Evolutionary conservation across 2,329 filamentous ascomycete species (phyloP), one percentile per base, ranked within the genome.

Genomic region (Sarocladiaceae sp.): DNA sequence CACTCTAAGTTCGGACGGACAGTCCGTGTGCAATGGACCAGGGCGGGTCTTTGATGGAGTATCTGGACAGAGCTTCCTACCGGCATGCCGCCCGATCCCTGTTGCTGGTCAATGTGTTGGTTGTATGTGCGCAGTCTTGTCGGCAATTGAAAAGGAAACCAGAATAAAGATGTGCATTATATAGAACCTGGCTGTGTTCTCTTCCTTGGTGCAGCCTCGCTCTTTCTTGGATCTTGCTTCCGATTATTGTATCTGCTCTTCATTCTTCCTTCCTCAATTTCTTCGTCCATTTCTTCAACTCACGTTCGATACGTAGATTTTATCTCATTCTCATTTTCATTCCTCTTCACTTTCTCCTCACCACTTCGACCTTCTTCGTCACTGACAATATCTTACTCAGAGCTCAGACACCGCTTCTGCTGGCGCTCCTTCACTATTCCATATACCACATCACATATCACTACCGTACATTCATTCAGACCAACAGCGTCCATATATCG

Each of bases 271-370:
- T 40, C 6, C 8, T 22, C 23, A 20, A 10, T 40, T 44, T 22
- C 22, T 7, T n/a, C 22, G 4, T 44, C 20, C 4, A n/a, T 4
- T 28, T 28, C 23, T 28, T 44, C 23, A 37, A 6, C 35, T 8
- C 20, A 44, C 40, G 40, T 44, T 44, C 40, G 40, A 44, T 44
- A 44, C 40, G 40, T 44, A n/a, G n/a, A n/a, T n/a, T n/a, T n/a
- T n/a, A n/a, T n/a, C n/a, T n/a, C 13, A 4, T 44, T 15, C 22
- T 26, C n/a, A n/a, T 26, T 44, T 20, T 28, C 23, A 12, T 12
- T 28, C 20, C 17, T 44, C 23, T n/a, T n/a, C 7, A 44, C 40
- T n/a, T 12, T 17, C 33, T 12, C 17, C 11, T 44, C 10, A 11
- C 5, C 12, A 26, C n/a, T n/a, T n/a, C n/a, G 11, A 7, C 7